Conservation (phyloP, 306 rosid species). For the Neltuma alba region DNA sequence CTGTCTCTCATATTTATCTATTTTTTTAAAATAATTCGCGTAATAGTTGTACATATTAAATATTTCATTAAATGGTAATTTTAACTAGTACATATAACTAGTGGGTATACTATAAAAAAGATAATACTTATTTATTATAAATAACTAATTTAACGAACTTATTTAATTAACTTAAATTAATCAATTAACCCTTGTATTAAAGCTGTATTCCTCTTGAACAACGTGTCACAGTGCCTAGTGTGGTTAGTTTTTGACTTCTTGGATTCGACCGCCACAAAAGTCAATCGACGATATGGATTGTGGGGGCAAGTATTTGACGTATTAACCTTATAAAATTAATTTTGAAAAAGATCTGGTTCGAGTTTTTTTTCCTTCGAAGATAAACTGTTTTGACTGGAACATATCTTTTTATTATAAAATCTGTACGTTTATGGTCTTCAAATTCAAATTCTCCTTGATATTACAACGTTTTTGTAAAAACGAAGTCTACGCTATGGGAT, state of each 20-base stretch:
- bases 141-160: too few species aligned
- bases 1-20: too few species aligned
- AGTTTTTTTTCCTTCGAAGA: neutral
- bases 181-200: too few species aligned
- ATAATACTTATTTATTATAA: too few species aligned
- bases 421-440: neutral
- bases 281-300: neutral
- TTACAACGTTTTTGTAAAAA: neutral
- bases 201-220: neutral
- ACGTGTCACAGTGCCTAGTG: neutral
- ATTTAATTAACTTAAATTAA: too few species aligned
- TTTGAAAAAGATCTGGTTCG: neutral
- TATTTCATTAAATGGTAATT: too few species aligned
- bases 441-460: neutral
- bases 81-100: too few species aligned
- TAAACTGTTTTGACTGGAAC: neutral
- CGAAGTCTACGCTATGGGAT: neutral
- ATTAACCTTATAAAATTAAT: neutral
- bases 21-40: too few species aligned
- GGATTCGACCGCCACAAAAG: neutral
- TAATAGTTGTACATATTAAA: too few species aligned
- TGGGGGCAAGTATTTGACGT: neutral
- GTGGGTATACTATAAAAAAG: too few species aligned
- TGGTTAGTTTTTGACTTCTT: neutral
- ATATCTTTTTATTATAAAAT: neutral